Evolutionary conservation across 2,329 filamentous ascomycete species (phyloP).

Genomic region (Diaporthe sp.): DNA sequence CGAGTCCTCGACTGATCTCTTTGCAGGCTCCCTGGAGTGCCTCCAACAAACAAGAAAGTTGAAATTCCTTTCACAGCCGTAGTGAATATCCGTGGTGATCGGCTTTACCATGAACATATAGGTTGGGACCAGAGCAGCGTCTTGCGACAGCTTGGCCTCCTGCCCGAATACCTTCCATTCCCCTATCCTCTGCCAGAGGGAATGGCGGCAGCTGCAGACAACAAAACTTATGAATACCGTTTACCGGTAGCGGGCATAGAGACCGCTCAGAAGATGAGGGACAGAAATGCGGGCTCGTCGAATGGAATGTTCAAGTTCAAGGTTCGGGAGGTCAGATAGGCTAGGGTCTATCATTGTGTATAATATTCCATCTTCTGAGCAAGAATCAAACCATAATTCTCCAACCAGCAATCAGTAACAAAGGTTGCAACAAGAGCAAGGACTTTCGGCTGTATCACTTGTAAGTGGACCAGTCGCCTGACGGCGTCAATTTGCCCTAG

Average conservation of each 20-base stretch:
- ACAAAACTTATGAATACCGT: slow-evolving; percentile 61
- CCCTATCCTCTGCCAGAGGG: slow-evolving; percentile 62
- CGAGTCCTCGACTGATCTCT: slow-evolving; percentile 1
- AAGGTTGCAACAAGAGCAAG: too few species aligned
- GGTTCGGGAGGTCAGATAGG: slow-evolving; percentile 38
- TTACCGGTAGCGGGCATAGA: slow-evolving; percentile 70
- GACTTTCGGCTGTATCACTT: too few species aligned
- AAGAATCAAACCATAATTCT: not conserved
- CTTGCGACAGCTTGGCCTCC: slow-evolving; percentile 68
- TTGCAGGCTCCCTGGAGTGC: slow-evolving; percentile 61
- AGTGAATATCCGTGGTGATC: slow-evolving; percentile 75
- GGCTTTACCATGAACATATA: slow-evolving; percentile 78
- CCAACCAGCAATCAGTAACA: too few species aligned
- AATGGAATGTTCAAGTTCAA: slow-evolving; percentile 64
- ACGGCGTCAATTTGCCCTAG: too few species aligned
- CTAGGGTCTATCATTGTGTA: not conserved
- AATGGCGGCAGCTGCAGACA: slow-evolving; percentile 42
- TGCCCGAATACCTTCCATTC: slow-evolving; percentile 74
- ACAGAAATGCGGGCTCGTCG: slow-evolving; percentile 59
- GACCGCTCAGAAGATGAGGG: slow-evolving; percentile 58
- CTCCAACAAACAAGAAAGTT: slow-evolving; percentile 63
- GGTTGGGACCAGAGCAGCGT: slow-evolving; percentile 75
- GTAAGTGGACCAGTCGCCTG: too few species aligned
- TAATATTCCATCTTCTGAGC: too few species aligned
- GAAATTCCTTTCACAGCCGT: slow-evolving; percentile 72